phyloP scores from a whole-genome alignment of 2,329 filamentous ascomycete genomes.

The Setomelanomma holmii region DNA sequence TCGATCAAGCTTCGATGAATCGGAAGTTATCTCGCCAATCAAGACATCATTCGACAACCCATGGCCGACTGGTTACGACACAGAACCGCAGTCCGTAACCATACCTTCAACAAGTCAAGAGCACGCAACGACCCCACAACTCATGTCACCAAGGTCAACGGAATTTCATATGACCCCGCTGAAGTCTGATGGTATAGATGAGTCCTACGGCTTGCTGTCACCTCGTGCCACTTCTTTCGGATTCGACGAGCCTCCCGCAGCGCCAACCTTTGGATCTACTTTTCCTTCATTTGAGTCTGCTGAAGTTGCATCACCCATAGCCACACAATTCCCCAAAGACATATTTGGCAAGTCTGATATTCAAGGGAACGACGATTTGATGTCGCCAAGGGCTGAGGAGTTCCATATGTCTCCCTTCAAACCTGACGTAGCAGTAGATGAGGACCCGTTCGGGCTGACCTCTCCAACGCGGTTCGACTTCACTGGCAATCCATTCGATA shows the following conservation, averaged over 20 bases:
- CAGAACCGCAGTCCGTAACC: conserved; percentile 17
- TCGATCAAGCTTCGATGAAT: conserved; percentile 19
- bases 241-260: conserved; percentile 5
- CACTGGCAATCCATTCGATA: conserved; percentile 35
- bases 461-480: conserved; percentile 54
- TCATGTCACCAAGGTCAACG: conserved; percentile 33
- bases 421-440: conserved; percentile 37
- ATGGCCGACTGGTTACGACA: conserved; percentile 38
- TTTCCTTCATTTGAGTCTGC: conserved; percentile 10
- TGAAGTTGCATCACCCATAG: conserved; percentile 48
- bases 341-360: conserved; percentile 33
- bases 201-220: conserved; percentile 27
- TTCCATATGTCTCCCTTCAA: conserved; percentile 49
- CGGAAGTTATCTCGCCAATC: conserved; percentile 37
- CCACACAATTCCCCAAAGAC: conserved; percentile 46
- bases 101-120: conserved; percentile 16
- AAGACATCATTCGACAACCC: conserved; percentile 40
- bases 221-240: conserved; percentile 28
- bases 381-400: conserved; percentile 42
- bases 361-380: conserved; percentile 46
- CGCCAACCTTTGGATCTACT: not conserved
- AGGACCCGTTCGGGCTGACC: conserved; percentile 47
- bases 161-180: conserved; percentile 27
- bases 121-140: conserved; percentile 17
- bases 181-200: conserved; percentile 10